A percentile compares a stretch with the other conserved stretches of the same genome.
These are phyloP conservation scores for Rutstroemia sydowiana DNA, from an alignment of 2,329 filamentous ascomycete genomes.

Conservation along the genomic window DNA sequence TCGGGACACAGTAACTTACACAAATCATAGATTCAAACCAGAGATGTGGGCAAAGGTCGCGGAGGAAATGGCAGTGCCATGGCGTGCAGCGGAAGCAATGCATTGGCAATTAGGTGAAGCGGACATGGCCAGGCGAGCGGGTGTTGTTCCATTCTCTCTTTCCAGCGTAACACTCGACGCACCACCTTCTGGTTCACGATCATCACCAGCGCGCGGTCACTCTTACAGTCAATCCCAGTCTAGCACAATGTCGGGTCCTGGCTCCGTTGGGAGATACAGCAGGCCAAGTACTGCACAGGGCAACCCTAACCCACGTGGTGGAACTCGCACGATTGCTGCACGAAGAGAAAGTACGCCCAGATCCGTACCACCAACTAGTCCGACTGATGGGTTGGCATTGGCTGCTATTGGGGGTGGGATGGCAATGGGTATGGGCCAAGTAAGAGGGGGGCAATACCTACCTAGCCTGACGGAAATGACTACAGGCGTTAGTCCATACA, in stretches of 20 bases:
- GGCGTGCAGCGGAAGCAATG: slow-evolving; percentile 94
- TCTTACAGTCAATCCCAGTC: slow-evolving; percentile 26
- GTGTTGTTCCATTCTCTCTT: slow-evolving; percentile 76
- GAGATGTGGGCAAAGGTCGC: slow-evolving; percentile 98
- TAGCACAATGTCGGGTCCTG: slow-evolving; percentile 15
- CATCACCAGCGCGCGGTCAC: slow-evolving; percentile 34
- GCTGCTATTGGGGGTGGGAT: slow-evolving; percentile 26
- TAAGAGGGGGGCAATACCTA: slow-evolving; percentile 34
- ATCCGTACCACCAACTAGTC: slow-evolving; percentile 32
- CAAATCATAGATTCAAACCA: slow-evolving; percentile 69
- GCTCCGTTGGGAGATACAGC: slow-evolving; percentile 17
- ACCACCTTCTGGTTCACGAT: slow-evolving; percentile 33
- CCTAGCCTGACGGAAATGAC: slow-evolving; percentile 57
- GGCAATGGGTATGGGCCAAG: slow-evolving; percentile 18
- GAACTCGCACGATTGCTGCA: slow-evolving; percentile 25
- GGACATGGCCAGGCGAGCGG: slow-evolving; percentile 89
- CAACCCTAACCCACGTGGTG: slow-evolving; percentile 12
- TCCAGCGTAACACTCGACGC: slow-evolving; percentile 48
- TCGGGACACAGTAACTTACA: slow-evolving; percentile 10
- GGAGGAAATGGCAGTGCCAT: slow-evolving; percentile 90
- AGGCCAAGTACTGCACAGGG: slow-evolving; percentile 21
- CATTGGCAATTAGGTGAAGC: slow-evolving; percentile 93
- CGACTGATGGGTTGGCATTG: slow-evolving; percentile 30
- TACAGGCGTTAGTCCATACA: slow-evolving; percentile 55
- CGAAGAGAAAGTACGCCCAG: slow-evolving; percentile 30